These are phyloP conservation scores for Neurospora sp. DNA, from an alignment of 495 filamentous ascomycete genomes.

Conservation along the genomic window DNA sequence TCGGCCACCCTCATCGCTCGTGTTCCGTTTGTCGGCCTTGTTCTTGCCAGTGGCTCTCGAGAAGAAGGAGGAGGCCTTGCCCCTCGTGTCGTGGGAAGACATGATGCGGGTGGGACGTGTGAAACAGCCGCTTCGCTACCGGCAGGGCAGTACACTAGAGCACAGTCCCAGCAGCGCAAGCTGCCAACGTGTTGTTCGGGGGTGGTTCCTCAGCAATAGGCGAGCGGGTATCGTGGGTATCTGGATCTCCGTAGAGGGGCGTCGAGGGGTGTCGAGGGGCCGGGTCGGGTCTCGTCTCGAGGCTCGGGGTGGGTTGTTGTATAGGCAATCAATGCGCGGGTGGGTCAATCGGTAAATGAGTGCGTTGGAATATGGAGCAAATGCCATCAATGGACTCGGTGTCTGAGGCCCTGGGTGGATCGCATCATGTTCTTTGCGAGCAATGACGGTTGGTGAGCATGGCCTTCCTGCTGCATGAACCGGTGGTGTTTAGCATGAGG, in stretches of 20 bases:
- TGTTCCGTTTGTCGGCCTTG: constrained; percentile 51
- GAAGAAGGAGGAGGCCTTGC: constrained; percentile 63
- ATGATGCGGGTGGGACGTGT: constrained; percentile 29
- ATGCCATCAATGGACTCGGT: constrained; percentile 28
- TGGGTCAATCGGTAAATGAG: constrained; percentile 13
- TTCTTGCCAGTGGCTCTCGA: constrained; percentile 62
- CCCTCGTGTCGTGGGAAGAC: constrained; percentile 62
- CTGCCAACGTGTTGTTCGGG: constrained; percentile 7
- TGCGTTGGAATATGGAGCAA: constrained; percentile 5
- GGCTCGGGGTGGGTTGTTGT: background rate
- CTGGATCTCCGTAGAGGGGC: background rate
- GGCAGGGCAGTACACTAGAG: constrained; percentile 3
- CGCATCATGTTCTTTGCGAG: constrained; percentile 27
- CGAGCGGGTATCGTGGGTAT: constrained; percentile 3
- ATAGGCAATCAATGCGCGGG: constrained; percentile 18
- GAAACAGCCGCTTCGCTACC: constrained; percentile 19
- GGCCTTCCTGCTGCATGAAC: constrained; percentile 22
- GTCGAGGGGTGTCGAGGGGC: constrained; percentile 5
- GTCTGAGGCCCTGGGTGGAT: constrained; percentile 29
- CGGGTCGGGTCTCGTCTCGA: background rate
- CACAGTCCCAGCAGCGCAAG: constrained; percentile 1
- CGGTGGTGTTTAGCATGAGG: constrained; percentile 23
- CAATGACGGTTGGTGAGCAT: constrained; percentile 7
- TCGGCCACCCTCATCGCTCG: constrained; percentile 38
- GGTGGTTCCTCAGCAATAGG: constrained; percentile 6